Conservation (phyloP, 306 rosid species). For the Prunus padus region DNA sequence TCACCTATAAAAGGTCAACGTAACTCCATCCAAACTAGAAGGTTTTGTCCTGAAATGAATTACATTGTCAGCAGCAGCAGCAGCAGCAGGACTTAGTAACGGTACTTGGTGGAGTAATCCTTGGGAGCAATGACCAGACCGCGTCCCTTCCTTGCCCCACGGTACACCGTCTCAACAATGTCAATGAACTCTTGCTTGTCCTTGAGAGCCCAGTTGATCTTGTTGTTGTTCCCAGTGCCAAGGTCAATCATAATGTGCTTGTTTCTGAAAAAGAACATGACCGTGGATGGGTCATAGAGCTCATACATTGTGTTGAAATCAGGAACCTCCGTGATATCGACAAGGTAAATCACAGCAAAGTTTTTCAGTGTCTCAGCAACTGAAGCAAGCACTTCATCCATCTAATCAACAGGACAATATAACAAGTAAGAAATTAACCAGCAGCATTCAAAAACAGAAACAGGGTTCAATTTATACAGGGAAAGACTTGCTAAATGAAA, state of each 20-base stretch:
- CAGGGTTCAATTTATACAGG: background rate
- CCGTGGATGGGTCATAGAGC: constrained; percentile 84
- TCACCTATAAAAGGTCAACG: background rate
- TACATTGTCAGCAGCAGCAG: background rate
- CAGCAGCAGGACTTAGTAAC: constrained; percentile 48
- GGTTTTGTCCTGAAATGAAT: background rate
- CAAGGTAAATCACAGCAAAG: constrained; percentile 89
- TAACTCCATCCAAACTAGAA: background rate
- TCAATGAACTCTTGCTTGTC: constrained; percentile 96
- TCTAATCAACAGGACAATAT: constrained; percentile 26
- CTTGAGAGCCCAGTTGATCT: constrained; percentile 97
- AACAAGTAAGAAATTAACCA: background rate
- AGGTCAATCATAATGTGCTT: constrained; percentile 98
- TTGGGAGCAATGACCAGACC: constrained; percentile 96
- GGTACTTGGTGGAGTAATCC: constrained; percentile 94
- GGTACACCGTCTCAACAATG: constrained; percentile 77
- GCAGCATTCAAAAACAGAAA: background rate
- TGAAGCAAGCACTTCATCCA: constrained; percentile 90
- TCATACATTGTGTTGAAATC: constrained; percentile 98
- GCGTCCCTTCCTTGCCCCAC: constrained; percentile 91
- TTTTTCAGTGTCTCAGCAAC: constrained; percentile 87
- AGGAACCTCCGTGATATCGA: constrained; percentile 95
- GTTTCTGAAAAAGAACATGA: constrained; percentile 96
- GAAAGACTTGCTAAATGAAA: background rate
- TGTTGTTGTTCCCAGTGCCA: constrained; percentile 97